A percentile compares a stretch with the other conserved stretches of the same genome.
phyloP scores from a whole-genome alignment of 129 eudicot genomes.

The Flaveria trinervia region DNA sequence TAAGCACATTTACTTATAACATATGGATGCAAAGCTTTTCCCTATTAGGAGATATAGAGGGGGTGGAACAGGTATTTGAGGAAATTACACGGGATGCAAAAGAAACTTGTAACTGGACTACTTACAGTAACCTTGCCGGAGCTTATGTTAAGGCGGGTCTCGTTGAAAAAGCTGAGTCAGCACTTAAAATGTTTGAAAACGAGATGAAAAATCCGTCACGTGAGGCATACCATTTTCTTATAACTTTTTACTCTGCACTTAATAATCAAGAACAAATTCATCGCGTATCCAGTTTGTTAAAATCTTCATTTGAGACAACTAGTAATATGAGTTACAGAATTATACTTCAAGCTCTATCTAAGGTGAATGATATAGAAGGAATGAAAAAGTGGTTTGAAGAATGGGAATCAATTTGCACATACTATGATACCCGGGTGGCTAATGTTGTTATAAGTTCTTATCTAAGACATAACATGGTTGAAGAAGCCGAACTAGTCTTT shows the following conservation, averaged over 20 bases:
- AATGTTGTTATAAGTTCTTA: constrained; percentile 43
- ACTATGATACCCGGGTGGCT: constrained; percentile 57
- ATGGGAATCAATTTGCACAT: constrained; percentile 60
- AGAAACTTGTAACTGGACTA: constrained; percentile 59
- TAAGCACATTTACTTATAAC: constrained; percentile 43
- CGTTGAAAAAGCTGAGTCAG: constrained; percentile 58
- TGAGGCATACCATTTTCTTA: constrained; percentile 53
- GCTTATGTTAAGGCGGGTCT: constrained; percentile 57
- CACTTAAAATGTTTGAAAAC: constrained; percentile 56
- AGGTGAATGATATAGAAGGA: constrained; percentile 49
- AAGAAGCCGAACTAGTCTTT: constrained; percentile 62
- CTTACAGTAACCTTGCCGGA: constrained; percentile 61
- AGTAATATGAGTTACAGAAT: constrained; percentile 46
- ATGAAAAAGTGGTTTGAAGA: constrained; percentile 54
- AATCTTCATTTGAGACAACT: constrained; percentile 40
- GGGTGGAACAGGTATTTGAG: constrained; percentile 67
- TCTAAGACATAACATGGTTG: constrained; percentile 47
- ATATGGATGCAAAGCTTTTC: constrained; percentile 68
- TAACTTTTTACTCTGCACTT: constrained; percentile 54
- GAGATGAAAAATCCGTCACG: constrained; percentile 40
- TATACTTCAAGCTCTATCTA: constrained; percentile 66
- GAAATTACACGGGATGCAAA: constrained; percentile 44
- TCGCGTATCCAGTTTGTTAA: constrained; percentile 58
- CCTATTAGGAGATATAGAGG: constrained; percentile 57
- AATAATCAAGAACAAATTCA: constrained; percentile 51